Base-by-base conservation (phyloP, 106 monocot species). In the Dendrobium officinale region DNA sequence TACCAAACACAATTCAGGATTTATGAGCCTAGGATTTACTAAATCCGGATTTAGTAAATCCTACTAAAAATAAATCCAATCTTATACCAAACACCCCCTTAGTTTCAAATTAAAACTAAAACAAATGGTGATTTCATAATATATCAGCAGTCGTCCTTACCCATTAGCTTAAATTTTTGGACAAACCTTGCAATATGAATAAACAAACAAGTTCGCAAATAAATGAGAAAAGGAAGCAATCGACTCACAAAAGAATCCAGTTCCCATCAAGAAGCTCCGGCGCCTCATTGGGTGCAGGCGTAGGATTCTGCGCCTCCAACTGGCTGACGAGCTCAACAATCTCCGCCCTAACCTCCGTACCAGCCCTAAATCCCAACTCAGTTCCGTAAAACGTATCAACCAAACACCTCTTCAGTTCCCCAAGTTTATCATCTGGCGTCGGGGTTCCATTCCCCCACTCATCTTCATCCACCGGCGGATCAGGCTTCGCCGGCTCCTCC, bases 171-270 rank as follows among this genome's bases (percentile, higher is more conserved):
- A 56, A 56, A 56, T 11, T 19, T 56, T 56, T 15, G 56, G 56
- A 0, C 18, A 56, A 56, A 56, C 56, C 13, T 56, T 11, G 19
- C 1, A 44, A 19, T 6, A 75, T 47, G 45, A 75, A 73, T 40
- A 44, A 22, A 4, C 45, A 47, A 43, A 22, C n/a, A 24, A 43
- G 75, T 75, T n/a, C 44, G n/a, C 3, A 43, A 44, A 75, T 1
- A 47, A n/a, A 73, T 24, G 33, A 42, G 41, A 47, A 70, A 5
- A 24, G 9, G 45, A 33, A 4, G 9, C 42, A 49, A n/a, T 24
- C 42, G 43, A 89, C 89, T 88, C 80, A 92, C 89, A 92, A 66
- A 16, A 92, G 82, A 26, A 92, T 81, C 92, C 92, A 92, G 41
- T 89, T 88, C 72, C 92, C 89, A 77, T 89, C 82, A 40, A 92